Evolutionary conservation across 2,329 filamentous ascomycete genomes (phyloP).

Genomic region (Ceratocystis colombiana): DNA sequence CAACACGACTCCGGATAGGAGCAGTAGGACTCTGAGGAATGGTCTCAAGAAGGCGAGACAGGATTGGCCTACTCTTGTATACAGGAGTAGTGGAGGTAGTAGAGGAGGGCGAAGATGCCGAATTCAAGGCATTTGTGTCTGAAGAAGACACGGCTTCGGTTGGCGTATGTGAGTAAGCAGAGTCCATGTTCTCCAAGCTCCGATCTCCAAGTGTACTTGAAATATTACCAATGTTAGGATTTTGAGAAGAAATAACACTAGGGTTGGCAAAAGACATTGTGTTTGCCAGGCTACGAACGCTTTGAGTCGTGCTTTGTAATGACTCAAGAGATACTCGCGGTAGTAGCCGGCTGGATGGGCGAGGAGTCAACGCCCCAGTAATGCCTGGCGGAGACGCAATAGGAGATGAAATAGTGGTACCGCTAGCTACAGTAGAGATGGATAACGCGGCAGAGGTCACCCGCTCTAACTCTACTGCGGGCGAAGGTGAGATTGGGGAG

Average conservation of each 20-base stretch:
- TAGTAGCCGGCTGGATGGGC: conserved; percentile 23
- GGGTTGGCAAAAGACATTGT: conserved; percentile 9
- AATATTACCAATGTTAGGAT: conserved; percentile 6
- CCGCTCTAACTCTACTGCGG: conserved; percentile 19
- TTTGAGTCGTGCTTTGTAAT: conserved; percentile 17
- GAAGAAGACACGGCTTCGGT: conserved; percentile 18
- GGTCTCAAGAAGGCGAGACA: conserved; percentile 24
- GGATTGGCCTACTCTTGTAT: conserved; percentile 22
- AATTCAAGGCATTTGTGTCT: conserved; percentile 15
- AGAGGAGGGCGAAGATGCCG: conserved; percentile 15
- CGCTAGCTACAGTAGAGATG: conserved; percentile 20
- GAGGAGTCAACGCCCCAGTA: conserved; percentile 22
- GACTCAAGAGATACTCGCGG: conserved; percentile 25
- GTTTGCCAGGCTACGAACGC: conserved; percentile 9
- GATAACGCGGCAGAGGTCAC: conserved; percentile 24
- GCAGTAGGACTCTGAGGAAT: conserved; percentile 24
- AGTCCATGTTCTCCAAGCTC: conserved; percentile 14
- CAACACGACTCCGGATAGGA: conserved; percentile 11
- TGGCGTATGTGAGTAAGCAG: conserved; percentile 5
- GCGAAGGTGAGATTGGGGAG: not conserved
- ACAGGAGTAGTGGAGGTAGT: not conserved
- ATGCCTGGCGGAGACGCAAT: conserved; percentile 21
- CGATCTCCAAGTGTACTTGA: conserved; percentile 18
- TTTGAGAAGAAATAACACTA: conserved; percentile 6
- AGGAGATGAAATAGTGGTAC: conserved; percentile 19